phyloP scores from a whole-genome alignment of 139 green algal genomes.

The Pleodorina starrii region DNA sequence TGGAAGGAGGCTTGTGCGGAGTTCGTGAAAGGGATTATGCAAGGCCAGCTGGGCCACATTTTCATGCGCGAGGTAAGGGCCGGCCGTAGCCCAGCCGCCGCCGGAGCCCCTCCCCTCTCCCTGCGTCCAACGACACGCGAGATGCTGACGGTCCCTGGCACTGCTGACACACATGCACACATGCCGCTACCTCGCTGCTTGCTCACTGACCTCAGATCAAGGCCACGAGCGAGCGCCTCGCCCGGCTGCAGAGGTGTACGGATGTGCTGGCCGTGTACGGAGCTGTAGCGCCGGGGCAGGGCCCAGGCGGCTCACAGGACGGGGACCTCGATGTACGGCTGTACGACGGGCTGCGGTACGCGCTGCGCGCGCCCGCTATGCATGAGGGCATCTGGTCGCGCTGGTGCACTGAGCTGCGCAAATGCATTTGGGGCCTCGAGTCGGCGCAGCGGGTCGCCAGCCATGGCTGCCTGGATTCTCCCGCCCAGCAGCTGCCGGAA shows the following conservation, averaged over 20 bases:
- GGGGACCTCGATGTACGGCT: not conserved
- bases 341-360: conserved; percentile 6
- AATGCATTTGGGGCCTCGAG: not conserved
- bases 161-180: not conserved
- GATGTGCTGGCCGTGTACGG: not conserved
- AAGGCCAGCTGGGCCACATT: not conserved
- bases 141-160: not conserved
- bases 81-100: not conserved
- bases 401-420: not conserved
- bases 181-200: not conserved
- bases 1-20: not conserved
- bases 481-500: not conserved
- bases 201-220: not conserved
- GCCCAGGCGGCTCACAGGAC: not conserved
- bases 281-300: not conserved
- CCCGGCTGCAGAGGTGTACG: not conserved
- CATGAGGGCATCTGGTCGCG: not conserved
- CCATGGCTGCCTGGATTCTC: not conserved
- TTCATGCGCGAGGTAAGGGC: not conserved
- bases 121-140: not conserved
- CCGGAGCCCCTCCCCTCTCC: too few relatives aligned
- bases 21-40: not conserved
- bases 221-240: not conserved
- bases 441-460: not conserved
- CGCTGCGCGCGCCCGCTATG: not conserved